A percentile compares a stretch with the other conserved stretches of the same genome.
Evolutionary conservation across 495 filamentous ascomycete genomes (phyloP).

Genomic region (Lepidopterella palustris): DNA sequence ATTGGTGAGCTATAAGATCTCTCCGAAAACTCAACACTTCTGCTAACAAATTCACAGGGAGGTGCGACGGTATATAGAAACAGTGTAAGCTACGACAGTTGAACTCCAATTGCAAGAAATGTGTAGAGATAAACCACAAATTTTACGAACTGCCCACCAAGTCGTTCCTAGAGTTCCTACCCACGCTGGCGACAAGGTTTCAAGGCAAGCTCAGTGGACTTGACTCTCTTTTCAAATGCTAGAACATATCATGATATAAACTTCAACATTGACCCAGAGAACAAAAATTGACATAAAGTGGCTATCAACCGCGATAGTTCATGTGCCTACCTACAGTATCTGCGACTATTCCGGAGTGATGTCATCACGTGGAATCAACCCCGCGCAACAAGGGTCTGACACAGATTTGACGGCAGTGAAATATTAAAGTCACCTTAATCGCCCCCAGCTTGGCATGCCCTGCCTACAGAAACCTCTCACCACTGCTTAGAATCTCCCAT

Average conservation of each 20-base stretch:
- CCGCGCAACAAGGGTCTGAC: neutral
- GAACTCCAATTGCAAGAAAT: too few species aligned
- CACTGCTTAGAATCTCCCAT: neutral
- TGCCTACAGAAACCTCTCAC: neutral
- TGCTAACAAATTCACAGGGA: constrained; percentile 45
- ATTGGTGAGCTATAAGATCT: constrained; percentile 57
- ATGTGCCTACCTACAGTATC: too few species aligned
- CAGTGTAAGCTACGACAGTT: constrained; percentile 42
- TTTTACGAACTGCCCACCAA: too few species aligned
- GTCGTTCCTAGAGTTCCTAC: too few species aligned
- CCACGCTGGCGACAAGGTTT: too few species aligned
- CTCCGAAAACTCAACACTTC: neutral
- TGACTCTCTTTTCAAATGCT: too few species aligned
- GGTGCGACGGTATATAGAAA: constrained; percentile 67
- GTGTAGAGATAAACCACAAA: too few species aligned
- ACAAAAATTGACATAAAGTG: too few species aligned
- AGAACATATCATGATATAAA: too few species aligned
- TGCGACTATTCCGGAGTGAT: neutral
- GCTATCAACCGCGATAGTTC: too few species aligned
- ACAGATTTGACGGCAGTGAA: neutral
- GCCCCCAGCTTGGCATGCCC: neutral
- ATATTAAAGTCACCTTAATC: neutral
- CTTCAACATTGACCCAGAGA: too few species aligned
- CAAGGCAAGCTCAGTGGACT: too few species aligned
- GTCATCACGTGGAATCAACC: neutral